These are phyloP conservation scores for Bimuria novae-zelandiae DNA, from an alignment of 2,329 filamentous ascomycete genomes.

Conservation along the genomic window DNA sequence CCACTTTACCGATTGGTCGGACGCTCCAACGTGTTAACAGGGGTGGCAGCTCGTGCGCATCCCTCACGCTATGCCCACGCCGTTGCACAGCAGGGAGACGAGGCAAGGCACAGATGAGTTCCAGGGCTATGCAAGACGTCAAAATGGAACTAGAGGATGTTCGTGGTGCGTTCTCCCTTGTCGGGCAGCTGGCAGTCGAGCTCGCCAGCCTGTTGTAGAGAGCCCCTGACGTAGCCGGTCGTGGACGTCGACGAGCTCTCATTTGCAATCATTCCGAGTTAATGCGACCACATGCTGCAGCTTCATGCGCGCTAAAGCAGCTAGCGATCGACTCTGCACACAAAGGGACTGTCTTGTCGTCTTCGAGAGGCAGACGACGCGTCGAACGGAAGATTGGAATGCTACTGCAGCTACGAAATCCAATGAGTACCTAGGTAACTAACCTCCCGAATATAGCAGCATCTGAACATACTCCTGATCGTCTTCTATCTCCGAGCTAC, in stretches of 20 bases:
- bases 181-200: not conserved
- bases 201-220: not conserved
- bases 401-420: not conserved
- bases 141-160: not conserved
- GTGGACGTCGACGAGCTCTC: not conserved
- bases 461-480: too few relatives aligned
- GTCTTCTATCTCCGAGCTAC: too few relatives aligned
- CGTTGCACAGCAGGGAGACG: not conserved
- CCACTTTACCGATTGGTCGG: constrained; percentile 25
- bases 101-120: too few relatives aligned
- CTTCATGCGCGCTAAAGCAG: not conserved
- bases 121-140: too few relatives aligned
- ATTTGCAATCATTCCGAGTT: not conserved
- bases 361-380: not conserved
- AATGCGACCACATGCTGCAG: constrained; percentile 2
- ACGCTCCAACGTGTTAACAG: constrained; percentile 2
- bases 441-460: too few relatives aligned
- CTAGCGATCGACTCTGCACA: not conserved
- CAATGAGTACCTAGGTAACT: not conserved
- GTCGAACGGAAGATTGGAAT: not conserved
- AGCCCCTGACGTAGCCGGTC: not conserved
- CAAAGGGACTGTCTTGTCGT: not conserved
- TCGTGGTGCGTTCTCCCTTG: not conserved
- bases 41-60: not conserved
- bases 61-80: not conserved